phyloP scores from a whole-genome alignment of 2,329 filamentous ascomycete genomes.

The Cladosporium oxysporum region DNA sequence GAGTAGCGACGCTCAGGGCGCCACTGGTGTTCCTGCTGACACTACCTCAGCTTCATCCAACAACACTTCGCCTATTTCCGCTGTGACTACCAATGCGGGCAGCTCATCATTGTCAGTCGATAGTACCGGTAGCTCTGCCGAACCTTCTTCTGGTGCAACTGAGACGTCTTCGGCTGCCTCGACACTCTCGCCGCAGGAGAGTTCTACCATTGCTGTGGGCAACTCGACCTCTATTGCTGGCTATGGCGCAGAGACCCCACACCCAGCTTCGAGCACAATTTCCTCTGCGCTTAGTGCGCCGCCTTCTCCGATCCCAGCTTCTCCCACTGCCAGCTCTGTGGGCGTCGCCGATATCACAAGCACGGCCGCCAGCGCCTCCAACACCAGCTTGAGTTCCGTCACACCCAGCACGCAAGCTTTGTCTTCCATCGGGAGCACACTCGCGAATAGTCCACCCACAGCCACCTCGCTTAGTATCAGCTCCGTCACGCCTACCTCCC shows the following conservation, averaged over 20 bases:
- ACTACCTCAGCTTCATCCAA: background rate
- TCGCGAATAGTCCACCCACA: background rate
- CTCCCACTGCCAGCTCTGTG: background rate
- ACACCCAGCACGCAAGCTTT: background rate
- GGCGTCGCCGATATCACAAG: conserved; percentile 1
- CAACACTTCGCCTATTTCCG: background rate
- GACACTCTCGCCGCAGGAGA: background rate
- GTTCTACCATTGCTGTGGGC: background rate
- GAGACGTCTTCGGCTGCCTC: background rate
- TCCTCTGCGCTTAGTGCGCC: background rate
- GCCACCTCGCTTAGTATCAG: background rate
- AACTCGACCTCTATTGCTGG: background rate
- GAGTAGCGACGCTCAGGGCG: background rate
- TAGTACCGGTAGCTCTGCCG: background rate
- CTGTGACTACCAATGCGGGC: background rate
- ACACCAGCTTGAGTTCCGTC: background rate
- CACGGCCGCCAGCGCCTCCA: background rate
- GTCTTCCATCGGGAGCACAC: conserved; percentile 5
- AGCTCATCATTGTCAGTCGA: background rate
- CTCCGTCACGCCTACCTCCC: background rate
- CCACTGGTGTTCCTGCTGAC: background rate
- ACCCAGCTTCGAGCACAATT: background rate
- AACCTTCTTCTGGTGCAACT: background rate
- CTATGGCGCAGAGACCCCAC: background rate
- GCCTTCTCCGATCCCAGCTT: background rate